Evolutionary conservation across 2,329 filamentous ascomycete genomes (phyloP).

Genomic region (Lachnellula subtilissima): DNA sequence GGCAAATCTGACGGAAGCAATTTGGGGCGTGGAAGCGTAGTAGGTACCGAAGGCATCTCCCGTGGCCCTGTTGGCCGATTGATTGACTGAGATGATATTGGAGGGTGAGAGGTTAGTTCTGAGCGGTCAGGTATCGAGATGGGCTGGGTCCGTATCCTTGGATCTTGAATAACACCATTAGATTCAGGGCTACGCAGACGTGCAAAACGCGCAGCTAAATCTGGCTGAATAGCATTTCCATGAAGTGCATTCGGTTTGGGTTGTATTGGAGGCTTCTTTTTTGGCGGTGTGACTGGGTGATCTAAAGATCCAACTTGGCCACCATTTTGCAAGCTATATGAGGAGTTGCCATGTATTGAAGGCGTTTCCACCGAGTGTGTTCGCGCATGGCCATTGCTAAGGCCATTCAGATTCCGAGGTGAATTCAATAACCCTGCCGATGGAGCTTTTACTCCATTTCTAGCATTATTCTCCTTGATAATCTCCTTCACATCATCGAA

Average conservation of each 20-base stretch:
- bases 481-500: conserved; percentile 55
- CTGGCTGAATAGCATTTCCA: conserved; percentile 52
- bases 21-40: conserved; percentile 11
- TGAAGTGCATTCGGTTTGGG: conserved; percentile 66
- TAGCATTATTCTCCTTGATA: conserved; percentile 60
- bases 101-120: background rate
- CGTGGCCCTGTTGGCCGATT: conserved; percentile 22
- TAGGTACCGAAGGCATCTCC: conserved; percentile 28
- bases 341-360: conserved; percentile 1
- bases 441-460: conserved; percentile 46
- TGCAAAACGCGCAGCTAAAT: conserved; percentile 53
- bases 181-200: conserved; percentile 42
- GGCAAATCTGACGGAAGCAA: conserved; percentile 25
- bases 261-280: conserved; percentile 41
- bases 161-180: conserved; percentile 44
- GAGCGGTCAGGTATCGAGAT: conserved; percentile 36
- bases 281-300: background rate
- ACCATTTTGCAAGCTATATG: background rate
- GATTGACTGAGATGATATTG: background rate
- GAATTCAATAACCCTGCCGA: background rate
- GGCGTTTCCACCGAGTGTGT: conserved; percentile 9
- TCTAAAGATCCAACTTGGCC: background rate
- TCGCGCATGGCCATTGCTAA: conserved; percentile 12
- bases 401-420: conserved; percentile 7
- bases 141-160: conserved; percentile 47